Conservation (phyloP, 1,139 yeast genomes). For the Protomyces gravidus region DNA sequence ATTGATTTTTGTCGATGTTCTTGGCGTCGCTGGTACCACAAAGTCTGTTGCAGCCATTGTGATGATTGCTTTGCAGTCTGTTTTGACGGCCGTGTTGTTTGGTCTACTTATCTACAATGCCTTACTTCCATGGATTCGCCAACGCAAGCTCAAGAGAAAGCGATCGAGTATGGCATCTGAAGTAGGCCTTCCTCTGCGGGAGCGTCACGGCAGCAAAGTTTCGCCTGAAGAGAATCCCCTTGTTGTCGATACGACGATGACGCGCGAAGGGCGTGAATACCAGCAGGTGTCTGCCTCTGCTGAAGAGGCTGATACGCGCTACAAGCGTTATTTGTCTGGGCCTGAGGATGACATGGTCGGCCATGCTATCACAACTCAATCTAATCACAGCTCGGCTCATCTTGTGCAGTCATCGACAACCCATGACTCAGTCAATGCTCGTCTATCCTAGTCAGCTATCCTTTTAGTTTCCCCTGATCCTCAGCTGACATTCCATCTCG, state of each 20-base stretch:
- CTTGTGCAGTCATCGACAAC: too few relatives aligned
- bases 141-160: constrained; percentile 8
- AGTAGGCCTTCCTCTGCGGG: not conserved
- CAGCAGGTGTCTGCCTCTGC: not conserved
- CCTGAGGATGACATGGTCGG: too few relatives aligned
- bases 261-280: not conserved
- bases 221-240: not conserved
- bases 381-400: too few relatives aligned
- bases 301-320: not conserved
- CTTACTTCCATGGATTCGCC: constrained; percentile 18
- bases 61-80: constrained; percentile 38
- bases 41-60: constrained; percentile 40
- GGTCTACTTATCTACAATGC: constrained; percentile 36
- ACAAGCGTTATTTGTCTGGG: not conserved
- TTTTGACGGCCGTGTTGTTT: constrained; percentile 37
- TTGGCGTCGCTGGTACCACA: constrained; percentile 36
- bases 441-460: too few relatives aligned
- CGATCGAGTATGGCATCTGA: constrained; percentile 1
- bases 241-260: not conserved
- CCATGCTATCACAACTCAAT: too few relatives aligned
- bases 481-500: too few relatives aligned
- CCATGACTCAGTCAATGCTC: too few relatives aligned
- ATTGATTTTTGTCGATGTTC: constrained; percentile 39
- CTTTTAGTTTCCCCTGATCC: too few relatives aligned
- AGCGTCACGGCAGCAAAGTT: not conserved